These are phyloP conservation scores for Penicillium egyptiacum DNA, from an alignment of 495 filamentous ascomycete genomes.

Conservation along the genomic window DNA sequence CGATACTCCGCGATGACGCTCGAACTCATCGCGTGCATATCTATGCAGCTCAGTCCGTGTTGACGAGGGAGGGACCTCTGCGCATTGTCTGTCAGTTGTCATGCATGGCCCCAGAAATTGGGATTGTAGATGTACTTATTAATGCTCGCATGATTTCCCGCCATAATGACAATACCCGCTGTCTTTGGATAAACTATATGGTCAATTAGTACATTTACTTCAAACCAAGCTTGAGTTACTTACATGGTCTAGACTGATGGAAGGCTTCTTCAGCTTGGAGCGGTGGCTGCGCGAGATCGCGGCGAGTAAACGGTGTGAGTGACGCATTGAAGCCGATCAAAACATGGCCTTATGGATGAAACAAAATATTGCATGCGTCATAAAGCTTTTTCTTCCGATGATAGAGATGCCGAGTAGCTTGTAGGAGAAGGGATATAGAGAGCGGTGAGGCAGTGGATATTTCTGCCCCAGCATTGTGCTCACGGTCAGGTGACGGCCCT, in stretches of 20 bases:
- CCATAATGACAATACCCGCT: conserved; percentile 42
- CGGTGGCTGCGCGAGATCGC: conserved; percentile 31
- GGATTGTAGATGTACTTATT: conserved; percentile 30
- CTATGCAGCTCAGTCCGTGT: conserved; percentile 64
- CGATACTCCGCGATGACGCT: conserved; percentile 65
- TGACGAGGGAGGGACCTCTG: conserved; percentile 44
- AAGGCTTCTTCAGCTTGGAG: conserved; percentile 41
- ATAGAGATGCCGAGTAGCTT: not conserved
- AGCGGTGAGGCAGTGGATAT: conserved; percentile 1
- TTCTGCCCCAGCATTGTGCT: not conserved
- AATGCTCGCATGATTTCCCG: conserved; percentile 42
- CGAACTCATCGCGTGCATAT: conserved; percentile 76
- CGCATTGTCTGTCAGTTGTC: not conserved
- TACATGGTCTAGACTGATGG: conserved; percentile 45
- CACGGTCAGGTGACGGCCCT: not conserved
- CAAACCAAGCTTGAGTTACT: conserved; percentile 8
- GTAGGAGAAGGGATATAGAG: conserved; percentile 6
- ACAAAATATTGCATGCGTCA: not conserved
- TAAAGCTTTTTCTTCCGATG: not conserved
- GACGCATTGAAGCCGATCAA: conserved; percentile 29
- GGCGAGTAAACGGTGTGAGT: conserved; percentile 30
- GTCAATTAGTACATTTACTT: conserved; percentile 10
- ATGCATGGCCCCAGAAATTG: not conserved
- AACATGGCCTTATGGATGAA: conserved; percentile 8
- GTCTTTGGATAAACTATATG: conserved; percentile 44